Conservation (phyloP, 495 filamentous ascomycete genomes). For the Pyrenula massariospora region DNA sequence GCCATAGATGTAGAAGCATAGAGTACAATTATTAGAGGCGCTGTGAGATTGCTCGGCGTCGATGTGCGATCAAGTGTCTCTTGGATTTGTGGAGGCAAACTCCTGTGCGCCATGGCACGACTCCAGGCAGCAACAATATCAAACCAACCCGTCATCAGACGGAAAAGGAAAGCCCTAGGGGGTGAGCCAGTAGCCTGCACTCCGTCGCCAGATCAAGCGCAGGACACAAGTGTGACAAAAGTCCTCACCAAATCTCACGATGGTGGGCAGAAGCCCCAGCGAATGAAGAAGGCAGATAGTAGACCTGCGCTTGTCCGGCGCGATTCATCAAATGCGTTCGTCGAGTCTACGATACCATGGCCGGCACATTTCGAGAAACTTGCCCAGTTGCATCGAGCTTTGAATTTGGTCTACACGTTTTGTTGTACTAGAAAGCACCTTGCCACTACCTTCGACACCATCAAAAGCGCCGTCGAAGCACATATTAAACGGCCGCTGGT, state of each 20-base stretch:
- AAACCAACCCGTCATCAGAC: not conserved
- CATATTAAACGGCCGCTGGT: constrained; percentile 61
- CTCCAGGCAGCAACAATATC: constrained; percentile 4
- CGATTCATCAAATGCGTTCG: constrained; percentile 24
- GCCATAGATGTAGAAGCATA: too few relatives aligned
- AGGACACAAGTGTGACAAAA: constrained; percentile 14
- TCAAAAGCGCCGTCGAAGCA: constrained; percentile 71
- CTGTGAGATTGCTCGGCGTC: too few relatives aligned
- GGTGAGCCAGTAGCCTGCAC: not conserved
- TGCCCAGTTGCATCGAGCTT: constrained; percentile 64
- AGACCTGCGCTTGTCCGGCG: constrained; percentile 21
- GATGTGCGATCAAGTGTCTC: too few relatives aligned
- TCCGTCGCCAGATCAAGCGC: not conserved
- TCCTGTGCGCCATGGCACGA: constrained; percentile 10
- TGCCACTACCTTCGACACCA: constrained; percentile 79
- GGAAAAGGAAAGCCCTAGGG: not conserved
- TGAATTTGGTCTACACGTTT: constrained; percentile 92
- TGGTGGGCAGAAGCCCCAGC: constrained; percentile 37
- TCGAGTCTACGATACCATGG: constrained; percentile 49
- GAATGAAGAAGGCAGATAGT: constrained; percentile 14
- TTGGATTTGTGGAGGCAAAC: too few relatives aligned
- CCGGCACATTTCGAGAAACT: constrained; percentile 62
- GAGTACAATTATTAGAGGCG: too few relatives aligned
- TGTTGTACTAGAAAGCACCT: constrained; percentile 86
- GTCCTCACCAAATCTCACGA: constrained; percentile 43